Evolutionary conservation across 768 basidiomycete genomes (phyloP).

Genomic region (Boletus barrowsii): DNA sequence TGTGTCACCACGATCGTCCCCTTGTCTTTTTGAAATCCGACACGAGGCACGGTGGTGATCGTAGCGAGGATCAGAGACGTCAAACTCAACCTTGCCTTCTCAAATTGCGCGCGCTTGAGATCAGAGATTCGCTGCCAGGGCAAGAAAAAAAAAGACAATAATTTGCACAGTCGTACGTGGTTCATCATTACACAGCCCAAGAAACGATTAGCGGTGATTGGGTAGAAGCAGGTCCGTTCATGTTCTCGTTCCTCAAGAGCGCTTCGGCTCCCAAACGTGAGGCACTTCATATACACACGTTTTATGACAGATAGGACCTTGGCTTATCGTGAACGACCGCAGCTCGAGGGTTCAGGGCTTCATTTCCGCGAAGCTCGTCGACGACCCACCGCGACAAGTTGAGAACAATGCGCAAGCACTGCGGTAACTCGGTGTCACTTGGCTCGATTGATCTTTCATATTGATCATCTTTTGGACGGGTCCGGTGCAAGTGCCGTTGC

Average conservation of each 20-base stretch:
- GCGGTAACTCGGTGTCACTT: neutral
- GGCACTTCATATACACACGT: neutral
- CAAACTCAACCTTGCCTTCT: conserved; percentile 3
- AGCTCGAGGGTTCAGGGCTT: conserved; percentile 5
- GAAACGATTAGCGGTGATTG: neutral
- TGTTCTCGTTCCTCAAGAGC: neutral
- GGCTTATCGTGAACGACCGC: neutral
- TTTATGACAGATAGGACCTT: neutral
- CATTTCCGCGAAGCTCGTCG: neutral
- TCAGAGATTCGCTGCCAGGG: neutral
- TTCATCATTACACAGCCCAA: neutral
- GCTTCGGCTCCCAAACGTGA: neutral
- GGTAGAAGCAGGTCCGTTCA: neutral
- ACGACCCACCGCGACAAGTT: neutral
- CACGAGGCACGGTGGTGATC: neutral
- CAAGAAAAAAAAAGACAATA: too few relatives aligned
- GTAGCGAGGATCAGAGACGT: neutral
- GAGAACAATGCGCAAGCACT: neutral
- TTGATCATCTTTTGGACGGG: neutral
- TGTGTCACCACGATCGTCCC: neutral
- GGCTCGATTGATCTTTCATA: neutral
- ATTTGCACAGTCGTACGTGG: neutral
- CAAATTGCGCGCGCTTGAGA: neutral
- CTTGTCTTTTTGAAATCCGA: too few relatives aligned
- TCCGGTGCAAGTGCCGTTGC: neutral